Conservation (phyloP, 2,329 filamentous ascomycete genomes). For the Aspergillus texensis region DNA sequence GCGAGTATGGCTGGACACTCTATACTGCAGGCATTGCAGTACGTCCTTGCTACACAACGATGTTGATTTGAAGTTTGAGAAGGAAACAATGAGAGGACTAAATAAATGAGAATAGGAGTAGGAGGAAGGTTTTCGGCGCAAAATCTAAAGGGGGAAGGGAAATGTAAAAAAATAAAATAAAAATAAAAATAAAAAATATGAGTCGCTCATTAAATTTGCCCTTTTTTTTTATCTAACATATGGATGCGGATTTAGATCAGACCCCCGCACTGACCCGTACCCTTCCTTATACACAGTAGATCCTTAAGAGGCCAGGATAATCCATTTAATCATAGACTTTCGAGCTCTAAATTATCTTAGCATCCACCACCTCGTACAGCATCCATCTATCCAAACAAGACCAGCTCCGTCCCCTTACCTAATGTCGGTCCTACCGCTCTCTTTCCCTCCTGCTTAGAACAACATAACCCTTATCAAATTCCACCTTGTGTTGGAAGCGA, state of each 20-base stretch:
- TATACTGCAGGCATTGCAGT: background rate
- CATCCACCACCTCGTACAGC: background rate
- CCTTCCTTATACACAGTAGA: background rate
- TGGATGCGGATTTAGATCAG: background rate
- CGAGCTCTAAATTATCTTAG: background rate
- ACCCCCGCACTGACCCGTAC: conserved; percentile 1
- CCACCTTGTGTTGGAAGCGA: background rate
- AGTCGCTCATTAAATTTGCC: background rate
- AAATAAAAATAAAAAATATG: background rate
- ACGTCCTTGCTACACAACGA: background rate
- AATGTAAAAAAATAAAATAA: background rate
- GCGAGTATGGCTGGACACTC: background rate
- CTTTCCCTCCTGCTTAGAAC: background rate
- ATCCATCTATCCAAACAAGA: background rate
- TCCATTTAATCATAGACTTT: background rate
- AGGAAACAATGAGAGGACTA: background rate
- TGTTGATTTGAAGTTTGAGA: background rate
- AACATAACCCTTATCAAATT: background rate
- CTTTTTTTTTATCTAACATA: background rate
- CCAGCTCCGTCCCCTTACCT: background rate
- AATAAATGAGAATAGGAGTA: background rate
- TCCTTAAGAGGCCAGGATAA: background rate
- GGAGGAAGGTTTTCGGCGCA: background rate
- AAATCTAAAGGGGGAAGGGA: background rate
- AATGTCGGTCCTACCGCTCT: background rate